Conservation (phyloP, 768 basidiomycete genomes). For the Baorangia bicolor region DNA sequence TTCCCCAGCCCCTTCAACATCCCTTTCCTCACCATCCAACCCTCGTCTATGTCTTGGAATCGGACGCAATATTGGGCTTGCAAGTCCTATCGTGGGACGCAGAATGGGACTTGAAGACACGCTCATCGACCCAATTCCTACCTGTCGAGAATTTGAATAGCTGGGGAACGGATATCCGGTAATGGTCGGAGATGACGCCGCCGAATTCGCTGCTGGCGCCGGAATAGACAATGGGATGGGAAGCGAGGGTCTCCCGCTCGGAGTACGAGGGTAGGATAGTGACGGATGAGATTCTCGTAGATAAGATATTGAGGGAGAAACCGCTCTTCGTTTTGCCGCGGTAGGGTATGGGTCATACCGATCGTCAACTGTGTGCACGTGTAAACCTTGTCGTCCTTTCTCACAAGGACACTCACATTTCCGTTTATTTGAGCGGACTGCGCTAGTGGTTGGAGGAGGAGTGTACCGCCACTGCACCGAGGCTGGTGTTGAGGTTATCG, state of each 20-base stretch:
- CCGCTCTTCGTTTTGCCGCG: constrained; percentile 75
- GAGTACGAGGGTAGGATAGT: constrained; percentile 45
- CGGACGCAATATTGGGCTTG: constrained; percentile 75
- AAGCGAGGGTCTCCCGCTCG: constrained; percentile 59
- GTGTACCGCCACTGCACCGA: constrained; percentile 77
- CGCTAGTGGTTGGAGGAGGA: constrained; percentile 76
- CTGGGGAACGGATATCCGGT: constrained; percentile 45
- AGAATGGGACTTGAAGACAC: constrained; percentile 75
- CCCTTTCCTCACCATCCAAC: constrained; percentile 60
- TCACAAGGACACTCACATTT: constrained; percentile 50
- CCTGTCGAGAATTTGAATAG: constrained; percentile 36
- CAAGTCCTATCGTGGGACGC: constrained; percentile 65
- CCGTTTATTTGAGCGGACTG: constrained; percentile 76
- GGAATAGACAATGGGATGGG: constrained; percentile 66
- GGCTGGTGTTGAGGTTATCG: constrained; percentile 51
- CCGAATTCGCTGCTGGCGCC: constrained; percentile 56
- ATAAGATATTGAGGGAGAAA: constrained; percentile 74
- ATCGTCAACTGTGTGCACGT: constrained; percentile 60
- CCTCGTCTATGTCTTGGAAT: constrained; percentile 53
- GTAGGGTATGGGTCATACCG: constrained; percentile 83
- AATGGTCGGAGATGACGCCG: constrained; percentile 73
- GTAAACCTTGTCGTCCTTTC: constrained; percentile 5
- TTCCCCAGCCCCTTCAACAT: constrained; percentile 78
- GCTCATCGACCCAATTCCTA: constrained; percentile 44
- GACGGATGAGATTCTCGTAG: constrained; percentile 60